Percentiles rank a stretch among this genome's conserved stretches.
Conservation (phyloP, 306 rosid species). For the Cicer yamashitae region DNA sequence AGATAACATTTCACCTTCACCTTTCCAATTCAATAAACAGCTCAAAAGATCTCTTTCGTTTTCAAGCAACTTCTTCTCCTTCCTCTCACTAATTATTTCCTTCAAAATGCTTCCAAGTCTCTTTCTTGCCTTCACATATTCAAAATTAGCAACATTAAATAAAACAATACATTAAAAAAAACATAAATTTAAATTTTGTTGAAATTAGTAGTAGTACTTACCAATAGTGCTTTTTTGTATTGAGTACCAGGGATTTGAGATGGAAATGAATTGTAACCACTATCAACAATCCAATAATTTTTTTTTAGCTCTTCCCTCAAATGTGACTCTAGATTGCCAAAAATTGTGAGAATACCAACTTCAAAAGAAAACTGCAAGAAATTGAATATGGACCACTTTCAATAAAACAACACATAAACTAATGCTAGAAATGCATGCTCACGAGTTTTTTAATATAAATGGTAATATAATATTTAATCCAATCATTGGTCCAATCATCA, state of each 20-base stretch:
- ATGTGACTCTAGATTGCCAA: constrained; percentile 63
- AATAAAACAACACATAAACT: not conserved
- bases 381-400: constrained; percentile 21
- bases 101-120: constrained; percentile 64
- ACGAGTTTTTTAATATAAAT: constrained; percentile 17
- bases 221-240: constrained; percentile 72
- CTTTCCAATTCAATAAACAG: constrained; percentile 64
- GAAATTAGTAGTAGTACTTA: constrained; percentile 35
- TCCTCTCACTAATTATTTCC: constrained; percentile 70
- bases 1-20: constrained; percentile 59
- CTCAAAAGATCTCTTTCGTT: constrained; percentile 70
- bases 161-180: not conserved
- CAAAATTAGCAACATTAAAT: not conserved
- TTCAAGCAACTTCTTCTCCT: constrained; percentile 57
- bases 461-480: constrained; percentile 25
- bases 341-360: constrained; percentile 72
- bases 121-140: constrained; percentile 66
- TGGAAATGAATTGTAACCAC: constrained; percentile 88
- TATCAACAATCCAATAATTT: constrained; percentile 66
- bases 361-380: constrained; percentile 78
- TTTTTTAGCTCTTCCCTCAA: constrained; percentile 67
- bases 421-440: constrained; percentile 27
- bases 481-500: constrained; percentile 27
- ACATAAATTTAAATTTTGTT: not conserved
- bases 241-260: constrained; percentile 71